Evolutionary conservation across 1,284 basidiomycete species (phyloP), one percentile per base, ranked within the genome.

Genomic region (Cystobasidium pallidum): DNA sequence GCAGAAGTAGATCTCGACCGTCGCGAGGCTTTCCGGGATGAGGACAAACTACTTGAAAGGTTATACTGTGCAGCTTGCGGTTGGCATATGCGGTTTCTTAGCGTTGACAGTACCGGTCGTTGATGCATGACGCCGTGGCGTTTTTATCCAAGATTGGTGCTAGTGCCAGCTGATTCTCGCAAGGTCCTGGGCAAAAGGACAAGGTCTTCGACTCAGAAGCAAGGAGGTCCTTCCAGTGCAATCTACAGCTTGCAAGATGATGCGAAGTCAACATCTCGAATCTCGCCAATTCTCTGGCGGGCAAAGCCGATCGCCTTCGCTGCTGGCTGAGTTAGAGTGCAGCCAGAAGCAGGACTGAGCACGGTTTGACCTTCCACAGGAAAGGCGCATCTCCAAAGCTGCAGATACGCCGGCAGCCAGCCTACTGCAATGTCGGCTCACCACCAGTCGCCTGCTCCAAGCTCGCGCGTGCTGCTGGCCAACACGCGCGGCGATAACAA

Each of bases 1-100:
- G 58, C 21, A 21, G 57, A 49, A 6, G 57, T 62, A n/a, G 67
- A 70, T 34, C 57, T 61, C n/a, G 45, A 52, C 15, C 54, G 36
- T 30, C 10, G 43, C 26, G 45, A 28, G 11, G 13, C 10, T 17
- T n/a, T 19, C 24, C 1, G 24, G 11, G 34, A 21, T 17, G 15
- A 26, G 4, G n/a, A 0, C 7, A 26, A 2, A 4, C 7, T 43
- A 3, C 21, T 45, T 19, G 39, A 17, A 24, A 15, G 49, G 43
- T 30, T 47, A 28, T 19, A 51, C 26, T 65, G 62, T 26, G 17
- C 8, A 30, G 58, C 58, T 61, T 61, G 58, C 36, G 30, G 36
- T n/a, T 61, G 58, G 24, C 58, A 39, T 43, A 61, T 61, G 26
- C 58, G 36, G 58, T 30, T 61, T 28, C 36, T 43, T 17, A 61